These are phyloP conservation scores for Solanum chacoense DNA, from an alignment of 305 asterid species.

Conservation along the genomic window DNA sequence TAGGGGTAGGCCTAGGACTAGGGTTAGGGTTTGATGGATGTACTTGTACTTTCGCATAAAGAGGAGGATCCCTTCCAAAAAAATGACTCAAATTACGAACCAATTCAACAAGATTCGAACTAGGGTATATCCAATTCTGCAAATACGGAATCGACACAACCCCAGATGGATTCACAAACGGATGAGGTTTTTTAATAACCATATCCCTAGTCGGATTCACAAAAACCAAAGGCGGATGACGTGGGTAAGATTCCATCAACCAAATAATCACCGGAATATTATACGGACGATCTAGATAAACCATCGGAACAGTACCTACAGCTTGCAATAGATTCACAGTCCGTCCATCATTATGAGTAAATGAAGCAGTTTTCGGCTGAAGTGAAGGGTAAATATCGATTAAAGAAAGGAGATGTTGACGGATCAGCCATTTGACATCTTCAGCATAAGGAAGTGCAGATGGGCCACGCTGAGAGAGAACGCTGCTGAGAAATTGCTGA, in stretches of 20 bases:
- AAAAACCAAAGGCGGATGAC: slow-evolving; percentile 74
- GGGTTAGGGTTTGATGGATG: slow-evolving; percentile 30
- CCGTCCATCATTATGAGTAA: slow-evolving; percentile 96
- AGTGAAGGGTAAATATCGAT: slow-evolving; percentile 63
- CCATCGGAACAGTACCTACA: slow-evolving; percentile 82
- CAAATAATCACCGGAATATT: slow-evolving; percentile 82
- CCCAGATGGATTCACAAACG: slow-evolving; percentile 82
- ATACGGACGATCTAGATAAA: slow-evolving; percentile 57
- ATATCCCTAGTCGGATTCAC: slow-evolving; percentile 86
- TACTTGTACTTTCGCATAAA: slow-evolving; percentile 48
- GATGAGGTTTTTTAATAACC: slow-evolving; percentile 76
- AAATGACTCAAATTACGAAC: slow-evolving; percentile 43
- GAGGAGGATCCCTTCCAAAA: slow-evolving; percentile 86
- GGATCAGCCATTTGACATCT: slow-evolving; percentile 70
- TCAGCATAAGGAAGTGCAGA: slow-evolving; percentile 68
- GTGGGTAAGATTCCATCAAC: slow-evolving; percentile 92
- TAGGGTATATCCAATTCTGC: slow-evolving; percentile 78
- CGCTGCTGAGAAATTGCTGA: slow-evolving; percentile 66
- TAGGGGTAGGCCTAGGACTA: slow-evolving; percentile 13
- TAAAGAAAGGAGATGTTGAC: slow-evolving; percentile 65
- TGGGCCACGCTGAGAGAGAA: slow-evolving; percentile 78
- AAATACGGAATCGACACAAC: slow-evolving; percentile 65
- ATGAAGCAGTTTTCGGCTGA: slow-evolving; percentile 64
- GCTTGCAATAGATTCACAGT: slow-evolving; percentile 78
- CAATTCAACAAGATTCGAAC: slow-evolving; percentile 74